These are phyloP conservation scores for Micractinium conductrix DNA, from an alignment of 139 green algal genomes.

Conservation along the genomic window DNA sequence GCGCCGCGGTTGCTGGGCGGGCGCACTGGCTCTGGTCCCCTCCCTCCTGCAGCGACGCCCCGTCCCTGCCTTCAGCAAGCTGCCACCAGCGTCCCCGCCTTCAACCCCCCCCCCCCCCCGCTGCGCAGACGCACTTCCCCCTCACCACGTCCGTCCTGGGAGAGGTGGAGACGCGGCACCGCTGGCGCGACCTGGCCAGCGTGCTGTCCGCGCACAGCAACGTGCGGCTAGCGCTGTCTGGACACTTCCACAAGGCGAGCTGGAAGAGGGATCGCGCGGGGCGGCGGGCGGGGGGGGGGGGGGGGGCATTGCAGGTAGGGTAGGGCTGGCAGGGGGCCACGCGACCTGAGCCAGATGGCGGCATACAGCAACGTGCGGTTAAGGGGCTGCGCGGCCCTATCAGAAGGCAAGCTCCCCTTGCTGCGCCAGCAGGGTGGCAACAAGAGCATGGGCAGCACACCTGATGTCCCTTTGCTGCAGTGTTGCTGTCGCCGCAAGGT, in stretches of 20 bases:
- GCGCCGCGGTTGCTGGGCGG: neutral
- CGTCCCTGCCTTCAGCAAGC: neutral
- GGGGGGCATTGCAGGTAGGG: too few relatives aligned
- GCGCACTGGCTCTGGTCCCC: neutral
- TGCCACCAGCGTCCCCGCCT: neutral
- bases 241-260: conserved; percentile 35
- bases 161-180: neutral
- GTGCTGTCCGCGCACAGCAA: conserved; percentile 22
- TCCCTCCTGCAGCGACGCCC: neutral
- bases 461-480: too few relatives aligned
- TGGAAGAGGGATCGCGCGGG: too few relatives aligned
- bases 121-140: conserved; percentile 22
- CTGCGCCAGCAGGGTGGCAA: too few relatives aligned
- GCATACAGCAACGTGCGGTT: too few relatives aligned
- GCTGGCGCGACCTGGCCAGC: neutral
- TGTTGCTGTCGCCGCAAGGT: too few relatives aligned
- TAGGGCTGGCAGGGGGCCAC: too few relatives aligned
- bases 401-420: too few relatives aligned
- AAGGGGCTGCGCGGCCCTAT: too few relatives aligned
- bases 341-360: too few relatives aligned
- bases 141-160: neutral
- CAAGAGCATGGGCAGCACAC: too few relatives aligned
- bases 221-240: conserved; percentile 22
- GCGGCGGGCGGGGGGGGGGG: too few relatives aligned
- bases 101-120: neutral